phyloP scores from a whole-genome alignment of 306 rosid genomes.

The Castanea crenata region DNA sequence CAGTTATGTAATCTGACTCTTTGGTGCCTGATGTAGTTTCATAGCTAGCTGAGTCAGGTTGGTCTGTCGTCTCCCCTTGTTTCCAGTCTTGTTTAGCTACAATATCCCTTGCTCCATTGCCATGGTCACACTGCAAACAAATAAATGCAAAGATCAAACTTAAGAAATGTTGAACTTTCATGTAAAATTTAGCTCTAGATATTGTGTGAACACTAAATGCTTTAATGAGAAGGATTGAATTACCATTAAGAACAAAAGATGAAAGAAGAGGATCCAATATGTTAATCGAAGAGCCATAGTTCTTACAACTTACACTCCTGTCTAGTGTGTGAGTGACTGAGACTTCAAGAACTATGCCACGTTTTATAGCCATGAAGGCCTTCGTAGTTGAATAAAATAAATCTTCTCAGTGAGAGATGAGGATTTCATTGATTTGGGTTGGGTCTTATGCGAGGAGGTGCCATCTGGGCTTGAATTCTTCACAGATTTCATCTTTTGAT shows the following conservation, averaged over 20 bases:
- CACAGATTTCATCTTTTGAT: too few species aligned
- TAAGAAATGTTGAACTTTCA: background rate
- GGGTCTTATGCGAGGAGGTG: too few species aligned
- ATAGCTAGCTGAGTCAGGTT: too few species aligned
- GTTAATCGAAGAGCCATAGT: slow-evolving; percentile 16
- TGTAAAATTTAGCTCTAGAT: background rate
- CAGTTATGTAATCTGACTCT: background rate
- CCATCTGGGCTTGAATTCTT: too few species aligned
- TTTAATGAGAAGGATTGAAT: background rate
- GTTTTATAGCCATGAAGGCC: background rate
- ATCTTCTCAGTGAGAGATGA: background rate
- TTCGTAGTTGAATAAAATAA: background rate
- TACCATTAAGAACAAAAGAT: slow-evolving; percentile 12
- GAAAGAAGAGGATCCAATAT: slow-evolving; percentile 3
- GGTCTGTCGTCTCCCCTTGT: background rate
- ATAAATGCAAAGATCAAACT: background rate
- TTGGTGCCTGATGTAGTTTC: too few species aligned
- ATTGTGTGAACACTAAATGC: background rate
- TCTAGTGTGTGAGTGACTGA: background rate
- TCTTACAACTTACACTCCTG: background rate
- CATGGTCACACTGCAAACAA: slow-evolving; percentile 1
- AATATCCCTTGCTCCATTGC: slow-evolving; percentile 21
- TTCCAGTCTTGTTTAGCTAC: background rate
- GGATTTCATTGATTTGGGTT: background rate
- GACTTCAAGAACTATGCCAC: background rate